Evolutionary conservation across 2,329 filamentous ascomycete genomes (phyloP).

Genomic region (Colletotrichum eremochloae): DNA sequence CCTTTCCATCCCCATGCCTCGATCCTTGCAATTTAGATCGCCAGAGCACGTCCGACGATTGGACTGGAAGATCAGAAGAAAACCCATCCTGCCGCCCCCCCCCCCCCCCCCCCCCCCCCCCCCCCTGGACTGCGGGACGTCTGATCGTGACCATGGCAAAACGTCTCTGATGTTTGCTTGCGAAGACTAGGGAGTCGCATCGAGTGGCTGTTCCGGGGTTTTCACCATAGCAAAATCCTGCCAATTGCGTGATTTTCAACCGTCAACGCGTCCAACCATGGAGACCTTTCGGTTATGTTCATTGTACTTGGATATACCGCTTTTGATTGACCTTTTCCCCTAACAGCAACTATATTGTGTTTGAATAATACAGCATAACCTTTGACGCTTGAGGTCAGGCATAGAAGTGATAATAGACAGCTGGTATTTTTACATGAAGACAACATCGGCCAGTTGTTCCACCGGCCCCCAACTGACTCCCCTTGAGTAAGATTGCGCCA

Average conservation of each 20-base stretch:
- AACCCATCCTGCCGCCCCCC: too few relatives aligned
- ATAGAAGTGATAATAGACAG: constrained; percentile 5
- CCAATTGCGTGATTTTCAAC: neutral
- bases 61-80: neutral
- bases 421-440: constrained; percentile 32
- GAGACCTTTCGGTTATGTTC: neutral
- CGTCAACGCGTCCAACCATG: neutral
- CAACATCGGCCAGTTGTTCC: neutral
- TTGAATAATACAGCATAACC: constrained; percentile 21
- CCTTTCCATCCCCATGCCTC: too few relatives aligned
- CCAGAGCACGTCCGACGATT: neutral
- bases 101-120: too few relatives aligned
- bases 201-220: neutral
- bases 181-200: neutral
- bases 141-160: neutral
- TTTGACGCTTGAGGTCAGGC: constrained; percentile 13
- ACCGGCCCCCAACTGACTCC: neutral
- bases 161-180: neutral
- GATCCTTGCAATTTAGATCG: constrained; percentile 2
- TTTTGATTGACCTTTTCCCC: neutral
- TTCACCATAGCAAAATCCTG: neutral
- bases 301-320: neutral
- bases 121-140: neutral
- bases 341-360: neutral
- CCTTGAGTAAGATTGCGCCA: constrained; percentile 16